Percentiles rank a stretch among this genome's conserved stretches.
phyloP scores from a whole-genome alignment of 371 early-diverging fungal species.

The Mucor circinelloides region DNA sequence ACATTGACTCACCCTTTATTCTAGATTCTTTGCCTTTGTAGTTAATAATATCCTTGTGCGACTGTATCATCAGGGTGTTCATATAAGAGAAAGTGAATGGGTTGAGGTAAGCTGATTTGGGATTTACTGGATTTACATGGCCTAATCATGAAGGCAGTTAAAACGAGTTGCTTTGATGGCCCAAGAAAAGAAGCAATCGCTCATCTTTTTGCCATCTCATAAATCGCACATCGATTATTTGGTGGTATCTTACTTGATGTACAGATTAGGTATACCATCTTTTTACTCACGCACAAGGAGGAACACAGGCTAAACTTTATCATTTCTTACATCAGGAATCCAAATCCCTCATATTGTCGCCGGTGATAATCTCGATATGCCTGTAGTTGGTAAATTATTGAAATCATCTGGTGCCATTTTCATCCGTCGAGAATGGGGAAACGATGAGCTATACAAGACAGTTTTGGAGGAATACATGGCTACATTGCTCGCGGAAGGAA shows the following conservation, averaged over 20 bases:
- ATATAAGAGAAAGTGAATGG: conserved; percentile 83
- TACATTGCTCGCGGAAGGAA: conserved; percentile 45
- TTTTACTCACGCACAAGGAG: not conserved
- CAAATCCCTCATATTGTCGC: conserved; percentile 90
- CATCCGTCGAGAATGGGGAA: conserved; percentile 83
- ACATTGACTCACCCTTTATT: not conserved
- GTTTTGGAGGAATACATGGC: conserved; percentile 82
- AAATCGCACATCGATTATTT: conserved; percentile 92
- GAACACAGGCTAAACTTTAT: not conserved
- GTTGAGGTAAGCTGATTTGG: conserved; percentile 73
- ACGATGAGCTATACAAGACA: conserved; percentile 72
- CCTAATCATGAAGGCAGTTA: conserved; percentile 38
- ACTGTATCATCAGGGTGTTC: conserved; percentile 84
- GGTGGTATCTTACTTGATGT: conserved; percentile 84
- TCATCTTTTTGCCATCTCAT: conserved; percentile 85
- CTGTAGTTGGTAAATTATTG: conserved; percentile 72
- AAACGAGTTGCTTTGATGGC: conserved; percentile 66
- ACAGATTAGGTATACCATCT: conserved; percentile 59
- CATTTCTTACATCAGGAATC: conserved; percentile 36
- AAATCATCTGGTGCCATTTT: conserved; percentile 81
- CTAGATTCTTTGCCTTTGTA: conserved; percentile 70
- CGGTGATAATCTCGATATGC: conserved; percentile 88
- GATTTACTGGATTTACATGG: not conserved
- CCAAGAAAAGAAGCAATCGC: conserved; percentile 70
- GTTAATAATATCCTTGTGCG: conserved; percentile 78